Evolutionary conservation across 345 rosid species (phyloP), one percentile per base, ranked within the genome.

Genomic region (Trapa bicornis): DNA sequence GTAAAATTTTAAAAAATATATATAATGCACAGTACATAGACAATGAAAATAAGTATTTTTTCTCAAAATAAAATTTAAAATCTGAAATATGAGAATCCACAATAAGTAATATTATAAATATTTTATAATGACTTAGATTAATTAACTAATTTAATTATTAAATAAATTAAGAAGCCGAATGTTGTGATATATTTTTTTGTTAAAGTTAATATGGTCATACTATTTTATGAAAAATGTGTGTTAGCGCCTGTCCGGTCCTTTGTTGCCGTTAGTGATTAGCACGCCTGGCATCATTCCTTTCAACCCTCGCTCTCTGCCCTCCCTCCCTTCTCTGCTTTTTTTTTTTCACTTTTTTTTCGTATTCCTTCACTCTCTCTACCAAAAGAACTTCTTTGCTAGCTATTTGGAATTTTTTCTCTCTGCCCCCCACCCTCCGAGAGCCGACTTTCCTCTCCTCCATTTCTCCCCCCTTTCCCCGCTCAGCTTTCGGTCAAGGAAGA

Each of bases 181-280:
- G 29, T 22, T 22, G 29, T 22, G 29, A 22, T 22, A 22, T 22
- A 22, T 22, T 22, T 22, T 22, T 22, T 22, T 22, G 29, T 22
- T 22, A 22, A 22, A 22, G 29, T 22, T 22, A 22, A 22, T 22
- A 22, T 22, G 29, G 29, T 22, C 29, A 22, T 22, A 22, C 29
- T 22, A 22, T 41, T 41, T 41, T 41, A 41, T 8, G 43, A 41
- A 4, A 41, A 41, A 41, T 41, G 7, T 41, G 1, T 5, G 48
- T 45, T 11, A 61, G 56, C 61, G 65, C 22, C 41, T 8, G 50
- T 39, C 35, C 57, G 71, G 74, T 75, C 70, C 67, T 73, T 77
- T 66, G 71, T 81, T 82, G 86, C 91, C 79, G 84, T 87, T 92
- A 83, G 98, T 89, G 96, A 84, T 83, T 73, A 83, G 91, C 98